Conservation (phyloP, 2,329 filamentous ascomycete genomes). For the Colletotrichum trifolii region DNA sequence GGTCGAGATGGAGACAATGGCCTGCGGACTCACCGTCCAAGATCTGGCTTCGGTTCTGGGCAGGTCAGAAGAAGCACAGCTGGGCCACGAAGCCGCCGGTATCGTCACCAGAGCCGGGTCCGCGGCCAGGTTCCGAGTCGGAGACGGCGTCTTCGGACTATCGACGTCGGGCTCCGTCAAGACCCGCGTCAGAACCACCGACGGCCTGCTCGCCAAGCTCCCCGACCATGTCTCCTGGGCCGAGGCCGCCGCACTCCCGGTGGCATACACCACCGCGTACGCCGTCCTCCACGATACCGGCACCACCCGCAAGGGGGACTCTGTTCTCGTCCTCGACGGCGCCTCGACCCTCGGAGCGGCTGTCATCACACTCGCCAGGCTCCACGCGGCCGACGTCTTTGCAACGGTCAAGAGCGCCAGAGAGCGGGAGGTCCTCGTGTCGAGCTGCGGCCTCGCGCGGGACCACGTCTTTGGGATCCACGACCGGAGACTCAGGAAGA, state of each 20-base stretch:
- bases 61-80: slow-evolving; percentile 30
- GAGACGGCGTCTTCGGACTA: slow-evolving; percentile 44
- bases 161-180: slow-evolving; percentile 37
- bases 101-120: slow-evolving; percentile 47
- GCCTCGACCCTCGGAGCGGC: slow-evolving; percentile 50
- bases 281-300: slow-evolving; percentile 44
- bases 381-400: slow-evolving; percentile 46
- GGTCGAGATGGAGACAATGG: slow-evolving; percentile 54
- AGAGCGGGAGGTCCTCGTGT: slow-evolving; percentile 44
- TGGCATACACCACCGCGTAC: slow-evolving; percentile 46
- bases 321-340: slow-evolving; percentile 49
- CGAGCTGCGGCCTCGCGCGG: slow-evolving; percentile 39
- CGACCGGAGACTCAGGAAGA: slow-evolving; percentile 42
- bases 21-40: slow-evolving; percentile 56
- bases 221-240: slow-evolving; percentile 50
- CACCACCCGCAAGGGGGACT: slow-evolving; percentile 41
- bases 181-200: slow-evolving; percentile 37
- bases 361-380: slow-evolving; percentile 45
- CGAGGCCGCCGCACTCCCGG: slow-evolving; percentile 47
- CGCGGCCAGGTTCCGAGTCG: slow-evolving; percentile 43
- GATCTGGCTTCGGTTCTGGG: slow-evolving; percentile 52
- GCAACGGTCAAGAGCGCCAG: slow-evolving; percentile 42
- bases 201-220: slow-evolving; percentile 46
- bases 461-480: slow-evolving; percentile 41
- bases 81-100: slow-evolving; percentile 48